Evolutionary conservation across 2,329 filamentous ascomycete genomes (phyloP), one percentile per base, ranked within the genome.

Genomic region (Penicillium sp.): DNA sequence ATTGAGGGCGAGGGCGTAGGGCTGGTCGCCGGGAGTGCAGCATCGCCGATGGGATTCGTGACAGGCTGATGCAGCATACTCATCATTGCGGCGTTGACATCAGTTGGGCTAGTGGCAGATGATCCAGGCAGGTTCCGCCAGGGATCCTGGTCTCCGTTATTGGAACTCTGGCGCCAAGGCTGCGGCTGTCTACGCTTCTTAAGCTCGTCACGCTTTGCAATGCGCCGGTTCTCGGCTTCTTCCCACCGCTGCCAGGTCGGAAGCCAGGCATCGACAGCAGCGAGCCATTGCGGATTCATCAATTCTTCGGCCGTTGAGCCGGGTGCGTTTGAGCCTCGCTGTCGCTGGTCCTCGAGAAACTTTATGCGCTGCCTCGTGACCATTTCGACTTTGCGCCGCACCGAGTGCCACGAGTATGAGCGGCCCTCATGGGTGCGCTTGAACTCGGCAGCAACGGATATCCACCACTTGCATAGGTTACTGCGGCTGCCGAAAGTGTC

Each of bases 381-480:
- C 25, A 72, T 48, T 59, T 77, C 75, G 19, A 77, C 75, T 58
- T 76, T 77, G 29, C 75, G 69, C 17, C 75, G 74, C 27, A 77
- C 75, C 19, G 74, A 77, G 47, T 77, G 74, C 75, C 75, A 77
- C 23, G 73, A 75, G 58, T 77, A 77, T 10, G 74, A 74, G 48
- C 75, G 72, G 7, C 73, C 74, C 46, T 54, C 42, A 15, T 75
- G 69, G 27, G 70, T 67, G 13, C 62, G 65, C 6, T 71, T 74
- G 56, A 77, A 77, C 51, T 77, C 75, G 27, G 62, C 63, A 6
- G 75, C 73, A 15, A 77, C 67, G 3, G 63, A 73, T 62, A 69
- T 70, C 75, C 75, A 77, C 75, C 75, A 77, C 51, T 77, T 74
- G 58, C 75, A 77, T 6, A 77, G 68, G 31, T 74, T 75, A 59